These are phyloP conservation scores for Ramalina peruviana DNA, from an alignment of 495 filamentous ascomycete genomes.

Conservation along the genomic window DNA sequence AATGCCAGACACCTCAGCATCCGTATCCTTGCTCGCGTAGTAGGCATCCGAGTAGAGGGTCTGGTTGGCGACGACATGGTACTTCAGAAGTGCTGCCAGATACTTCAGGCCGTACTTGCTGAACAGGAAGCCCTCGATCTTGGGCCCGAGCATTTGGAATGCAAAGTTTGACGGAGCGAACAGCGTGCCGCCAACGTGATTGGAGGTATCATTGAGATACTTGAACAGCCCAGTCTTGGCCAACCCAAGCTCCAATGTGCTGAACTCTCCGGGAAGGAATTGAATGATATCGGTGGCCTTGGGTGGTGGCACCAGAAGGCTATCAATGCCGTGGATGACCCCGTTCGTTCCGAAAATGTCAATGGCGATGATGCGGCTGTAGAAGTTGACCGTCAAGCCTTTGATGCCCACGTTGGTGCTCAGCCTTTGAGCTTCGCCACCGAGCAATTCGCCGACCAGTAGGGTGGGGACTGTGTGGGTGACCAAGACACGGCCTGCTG, in stretches of 20 bases:
- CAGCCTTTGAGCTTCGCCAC: conserved; percentile 51
- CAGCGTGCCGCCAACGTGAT: conserved; percentile 44
- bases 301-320: conserved; percentile 61
- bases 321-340: conserved; percentile 62
- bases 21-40: conserved; percentile 33
- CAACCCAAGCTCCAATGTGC: conserved; percentile 59
- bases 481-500: conserved; percentile 39
- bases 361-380: conserved; percentile 44
- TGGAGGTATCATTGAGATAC: conserved; percentile 27
- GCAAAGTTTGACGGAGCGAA: conserved; percentile 68
- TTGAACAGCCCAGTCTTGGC: conserved; percentile 49
- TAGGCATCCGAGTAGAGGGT: conserved; percentile 74
- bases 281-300: conserved; percentile 42
- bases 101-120: conserved; percentile 51
- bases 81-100: conserved; percentile 59
- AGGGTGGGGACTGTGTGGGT: conserved; percentile 60
- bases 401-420: conserved; percentile 40
- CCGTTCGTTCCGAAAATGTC: conserved; percentile 63
- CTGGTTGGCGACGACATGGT: conserved; percentile 59
- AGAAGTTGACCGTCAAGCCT: conserved; percentile 60
- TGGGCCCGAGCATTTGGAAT: conserved; percentile 54
- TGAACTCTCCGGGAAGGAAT: conserved; percentile 57
- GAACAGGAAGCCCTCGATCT: conserved; percentile 67
- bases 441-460: conserved; percentile 39
- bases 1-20: conserved; percentile 9